Percentiles rank a stretch among this genome's conserved stretches.
Conservation (phyloP, 768 basidiomycete genomes). For the Suillus alpinus region DNA sequence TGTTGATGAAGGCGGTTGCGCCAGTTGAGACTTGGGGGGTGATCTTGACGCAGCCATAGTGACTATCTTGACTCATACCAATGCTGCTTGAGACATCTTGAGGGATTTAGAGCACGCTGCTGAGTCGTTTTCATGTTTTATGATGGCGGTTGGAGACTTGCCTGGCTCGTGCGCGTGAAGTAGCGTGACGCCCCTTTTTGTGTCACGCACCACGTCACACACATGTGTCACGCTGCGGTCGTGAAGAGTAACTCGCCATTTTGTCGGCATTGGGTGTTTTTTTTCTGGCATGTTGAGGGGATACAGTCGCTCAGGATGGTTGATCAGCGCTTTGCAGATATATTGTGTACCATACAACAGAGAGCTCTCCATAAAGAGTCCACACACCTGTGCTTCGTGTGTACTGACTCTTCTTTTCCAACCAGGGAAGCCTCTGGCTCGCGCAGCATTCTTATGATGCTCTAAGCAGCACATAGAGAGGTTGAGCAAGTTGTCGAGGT, state of each 20-base stretch:
- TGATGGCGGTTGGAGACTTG: constrained; percentile 12
- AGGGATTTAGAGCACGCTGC: constrained; percentile 8
- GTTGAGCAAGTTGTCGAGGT: background rate
- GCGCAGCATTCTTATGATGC: background rate
- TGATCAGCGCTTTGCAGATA: background rate
- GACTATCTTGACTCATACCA: constrained; percentile 9
- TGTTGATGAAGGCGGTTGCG: background rate
- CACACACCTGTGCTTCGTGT: background rate
- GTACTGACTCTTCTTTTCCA: background rate
- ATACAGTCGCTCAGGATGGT: background rate
- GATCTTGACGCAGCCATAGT: background rate
- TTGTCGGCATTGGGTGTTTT: background rate
- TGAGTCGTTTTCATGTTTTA: constrained; percentile 8
- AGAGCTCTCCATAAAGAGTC: background rate
- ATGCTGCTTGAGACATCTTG: constrained; percentile 6
- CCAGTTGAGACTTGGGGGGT: background rate
- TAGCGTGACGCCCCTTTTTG: constrained; percentile 12
- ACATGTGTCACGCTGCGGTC: background rate
- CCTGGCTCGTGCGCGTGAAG: constrained; percentile 7
- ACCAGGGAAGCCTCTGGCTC: background rate
- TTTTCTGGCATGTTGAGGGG: background rate
- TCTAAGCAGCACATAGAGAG: background rate
- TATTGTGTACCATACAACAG: background rate
- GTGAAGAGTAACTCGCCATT: background rate
- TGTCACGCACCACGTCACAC: background rate